Evolutionary conservation across 1,284 basidiomycete genomes (phyloP).

Genomic region (Anthracocystis walkeri): DNA sequence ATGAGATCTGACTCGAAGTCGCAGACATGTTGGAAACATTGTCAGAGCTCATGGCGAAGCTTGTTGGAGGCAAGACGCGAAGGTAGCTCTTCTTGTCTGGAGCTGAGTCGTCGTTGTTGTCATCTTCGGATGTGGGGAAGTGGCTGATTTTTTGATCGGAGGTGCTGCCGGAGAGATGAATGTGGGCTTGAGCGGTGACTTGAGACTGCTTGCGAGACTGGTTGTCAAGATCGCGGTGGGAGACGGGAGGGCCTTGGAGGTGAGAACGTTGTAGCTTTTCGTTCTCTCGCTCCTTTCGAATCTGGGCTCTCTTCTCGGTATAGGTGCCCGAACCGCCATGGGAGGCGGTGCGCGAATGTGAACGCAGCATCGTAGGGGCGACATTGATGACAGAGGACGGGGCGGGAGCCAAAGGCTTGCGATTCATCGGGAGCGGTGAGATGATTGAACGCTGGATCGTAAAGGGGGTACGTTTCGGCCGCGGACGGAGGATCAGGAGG

Average conservation of each 20-base stretch:
- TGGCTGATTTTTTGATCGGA: slow-evolving; percentile 44
- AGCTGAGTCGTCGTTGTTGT: slow-evolving; percentile 8
- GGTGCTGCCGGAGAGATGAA: slow-evolving; percentile 19
- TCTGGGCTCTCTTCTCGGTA: slow-evolving; percentile 53
- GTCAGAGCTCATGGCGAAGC: slow-evolving; percentile 36
- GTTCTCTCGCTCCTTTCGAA: slow-evolving; percentile 48
- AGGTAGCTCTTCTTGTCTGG: slow-evolving; percentile 26
- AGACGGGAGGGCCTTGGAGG: slow-evolving; percentile 3
- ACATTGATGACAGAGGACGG: slow-evolving; percentile 39
- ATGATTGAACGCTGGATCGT: neutral
- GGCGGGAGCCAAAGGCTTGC: slow-evolving; percentile 28
- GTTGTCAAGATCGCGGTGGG: slow-evolving; percentile 4
- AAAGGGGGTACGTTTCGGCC: neutral
- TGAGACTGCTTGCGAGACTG: slow-evolving; percentile 9
- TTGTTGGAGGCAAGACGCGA: slow-evolving; percentile 28
- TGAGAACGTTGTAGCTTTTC: slow-evolving; percentile 21
- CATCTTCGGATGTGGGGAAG: slow-evolving; percentile 13
- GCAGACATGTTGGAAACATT: slow-evolving; percentile 38
- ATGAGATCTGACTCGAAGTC: slow-evolving; percentile 35
- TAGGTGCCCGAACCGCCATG: slow-evolving; percentile 50
- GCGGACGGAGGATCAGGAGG: slow-evolving; percentile 5
- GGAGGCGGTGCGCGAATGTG: slow-evolving; percentile 38
- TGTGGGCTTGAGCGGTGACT: slow-evolving; percentile 3
- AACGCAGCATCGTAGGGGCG: slow-evolving; percentile 24
- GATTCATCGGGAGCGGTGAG: slow-evolving; percentile 25